Evolutionary conservation across 2,329 filamentous ascomycete genomes (phyloP).

Genomic region (Stachybotrys chartarum): DNA sequence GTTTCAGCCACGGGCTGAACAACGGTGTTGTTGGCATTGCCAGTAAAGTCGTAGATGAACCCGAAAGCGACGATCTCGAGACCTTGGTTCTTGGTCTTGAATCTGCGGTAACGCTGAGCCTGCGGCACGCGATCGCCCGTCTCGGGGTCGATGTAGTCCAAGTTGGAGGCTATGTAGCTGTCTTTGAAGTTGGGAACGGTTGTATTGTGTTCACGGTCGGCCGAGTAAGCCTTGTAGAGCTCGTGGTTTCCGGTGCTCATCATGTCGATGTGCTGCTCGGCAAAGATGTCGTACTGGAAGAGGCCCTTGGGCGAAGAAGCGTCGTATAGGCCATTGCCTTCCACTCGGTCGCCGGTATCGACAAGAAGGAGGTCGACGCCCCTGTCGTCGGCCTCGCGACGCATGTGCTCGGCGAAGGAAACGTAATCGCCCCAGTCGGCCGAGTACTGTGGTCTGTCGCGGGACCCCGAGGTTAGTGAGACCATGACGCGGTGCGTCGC

Average conservation of each 20-base stretch:
- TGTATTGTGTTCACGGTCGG: constrained; percentile 67
- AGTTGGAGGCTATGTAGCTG: constrained; percentile 82
- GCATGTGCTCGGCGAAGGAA: constrained; percentile 82
- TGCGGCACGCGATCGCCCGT: constrained; percentile 68
- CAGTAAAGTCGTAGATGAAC: constrained; percentile 89
- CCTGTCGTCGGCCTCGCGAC: constrained; percentile 65
- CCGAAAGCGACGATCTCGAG: constrained; percentile 83
- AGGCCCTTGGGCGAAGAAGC: constrained; percentile 79
- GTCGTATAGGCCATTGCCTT: constrained; percentile 93
- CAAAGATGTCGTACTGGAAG: constrained; percentile 83
- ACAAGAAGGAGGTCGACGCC: constrained; percentile 86
- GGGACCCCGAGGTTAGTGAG: constrained; percentile 4
- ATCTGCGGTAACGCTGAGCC: constrained; percentile 77
- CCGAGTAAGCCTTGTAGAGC: constrained; percentile 75
- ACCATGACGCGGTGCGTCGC: not conserved
- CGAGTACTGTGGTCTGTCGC: constrained; percentile 70
- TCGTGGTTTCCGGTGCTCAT: constrained; percentile 92
- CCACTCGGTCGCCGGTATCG: constrained; percentile 88
- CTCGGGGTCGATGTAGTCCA: constrained; percentile 74
- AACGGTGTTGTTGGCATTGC: constrained; percentile 84
- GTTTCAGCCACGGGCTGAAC: constrained; percentile 75
- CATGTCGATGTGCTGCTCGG: constrained; percentile 74
- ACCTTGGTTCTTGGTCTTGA: constrained; percentile 83
- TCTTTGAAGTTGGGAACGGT: constrained; percentile 79
- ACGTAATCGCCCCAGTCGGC: constrained; percentile 98